Conservation (phyloP, 768 basidiomycete genomes). For the Boletus rubescentipes region DNA sequence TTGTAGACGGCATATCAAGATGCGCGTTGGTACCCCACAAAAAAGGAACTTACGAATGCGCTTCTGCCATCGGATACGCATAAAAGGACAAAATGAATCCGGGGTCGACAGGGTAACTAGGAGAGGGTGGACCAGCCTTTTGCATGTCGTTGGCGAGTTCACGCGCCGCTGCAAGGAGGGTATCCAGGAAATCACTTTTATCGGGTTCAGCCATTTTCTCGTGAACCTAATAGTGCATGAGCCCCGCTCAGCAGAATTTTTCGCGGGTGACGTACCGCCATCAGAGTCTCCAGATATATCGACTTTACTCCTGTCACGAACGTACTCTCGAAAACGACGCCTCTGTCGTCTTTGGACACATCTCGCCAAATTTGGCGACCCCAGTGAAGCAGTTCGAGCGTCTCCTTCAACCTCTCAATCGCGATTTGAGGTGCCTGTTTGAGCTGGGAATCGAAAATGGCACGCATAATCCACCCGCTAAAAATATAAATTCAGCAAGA, state of each 20-base stretch:
- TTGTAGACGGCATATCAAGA: neutral
- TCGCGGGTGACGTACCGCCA: neutral
- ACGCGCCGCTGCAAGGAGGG: neutral
- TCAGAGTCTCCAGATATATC: neutral
- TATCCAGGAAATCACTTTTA: neutral
- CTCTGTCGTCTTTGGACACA: neutral
- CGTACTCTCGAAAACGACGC: neutral
- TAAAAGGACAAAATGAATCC: conserved; percentile 1
- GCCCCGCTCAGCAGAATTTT: neutral
- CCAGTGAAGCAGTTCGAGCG: neutral
- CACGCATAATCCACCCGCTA: neutral
- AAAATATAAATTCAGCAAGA: neutral
- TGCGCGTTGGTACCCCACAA: neutral
- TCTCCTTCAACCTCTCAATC: neutral
- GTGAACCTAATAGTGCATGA: neutral
- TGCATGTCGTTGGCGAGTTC: neutral
- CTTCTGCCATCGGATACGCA: neutral
- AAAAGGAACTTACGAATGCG: neutral
- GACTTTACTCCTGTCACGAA: neutral
- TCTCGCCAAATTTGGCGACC: conserved; percentile 6
- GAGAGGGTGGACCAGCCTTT: neutral
- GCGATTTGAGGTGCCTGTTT: neutral
- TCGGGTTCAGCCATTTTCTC: neutral
- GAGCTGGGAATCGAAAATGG: neutral
- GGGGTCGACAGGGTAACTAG: neutral